A percentile compares a stretch with the other conserved stretches of the same genome.
These are phyloP conservation scores for Saccharomyces paradoxus DNA, from an alignment of 805 yeast species.

Conservation along the genomic window DNA sequence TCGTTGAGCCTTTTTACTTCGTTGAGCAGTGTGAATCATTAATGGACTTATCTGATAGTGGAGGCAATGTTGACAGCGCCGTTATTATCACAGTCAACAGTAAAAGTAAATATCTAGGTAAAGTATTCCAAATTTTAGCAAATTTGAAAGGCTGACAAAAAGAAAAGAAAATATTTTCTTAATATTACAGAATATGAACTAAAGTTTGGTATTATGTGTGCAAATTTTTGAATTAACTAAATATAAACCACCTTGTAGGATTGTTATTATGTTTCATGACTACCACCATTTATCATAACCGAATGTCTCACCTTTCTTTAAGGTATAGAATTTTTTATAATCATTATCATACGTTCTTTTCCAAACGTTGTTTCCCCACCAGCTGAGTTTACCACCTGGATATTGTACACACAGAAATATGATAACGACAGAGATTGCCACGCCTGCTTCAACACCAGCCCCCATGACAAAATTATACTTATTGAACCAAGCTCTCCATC, in stretches of 20 bases:
- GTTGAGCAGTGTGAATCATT: too few species aligned
- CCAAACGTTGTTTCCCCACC: slow-evolving; percentile 58
- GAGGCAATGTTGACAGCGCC: too few species aligned
- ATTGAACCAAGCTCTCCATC: slow-evolving; percentile 49
- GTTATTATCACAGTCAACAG: too few species aligned
- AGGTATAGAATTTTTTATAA: slow-evolving; percentile 26
- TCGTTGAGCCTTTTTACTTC: too few species aligned
- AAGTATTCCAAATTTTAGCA: neutral
- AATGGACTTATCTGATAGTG: too few species aligned
- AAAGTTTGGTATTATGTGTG: neutral
- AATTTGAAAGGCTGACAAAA: neutral
- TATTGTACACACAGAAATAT: slow-evolving; percentile 47
- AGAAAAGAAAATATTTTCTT: neutral
- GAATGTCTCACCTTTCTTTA: slow-evolving; percentile 39
- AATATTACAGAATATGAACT: neutral
- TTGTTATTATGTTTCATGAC: slow-evolving; percentile 1
- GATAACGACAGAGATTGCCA: slow-evolving; percentile 49
- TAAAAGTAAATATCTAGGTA: neutral
- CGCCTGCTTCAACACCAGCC: slow-evolving; percentile 57
- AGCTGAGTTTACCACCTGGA: slow-evolving; percentile 34
- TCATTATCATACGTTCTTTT: slow-evolving; percentile 33
- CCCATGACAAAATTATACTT: slow-evolving; percentile 53
- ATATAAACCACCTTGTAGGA: neutral
- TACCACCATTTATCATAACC: slow-evolving; percentile 46
- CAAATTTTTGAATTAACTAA: neutral